Conservation (phyloP, 1,284 basidiomycete genomes). For the Ceratobasidium sp. region DNA sequence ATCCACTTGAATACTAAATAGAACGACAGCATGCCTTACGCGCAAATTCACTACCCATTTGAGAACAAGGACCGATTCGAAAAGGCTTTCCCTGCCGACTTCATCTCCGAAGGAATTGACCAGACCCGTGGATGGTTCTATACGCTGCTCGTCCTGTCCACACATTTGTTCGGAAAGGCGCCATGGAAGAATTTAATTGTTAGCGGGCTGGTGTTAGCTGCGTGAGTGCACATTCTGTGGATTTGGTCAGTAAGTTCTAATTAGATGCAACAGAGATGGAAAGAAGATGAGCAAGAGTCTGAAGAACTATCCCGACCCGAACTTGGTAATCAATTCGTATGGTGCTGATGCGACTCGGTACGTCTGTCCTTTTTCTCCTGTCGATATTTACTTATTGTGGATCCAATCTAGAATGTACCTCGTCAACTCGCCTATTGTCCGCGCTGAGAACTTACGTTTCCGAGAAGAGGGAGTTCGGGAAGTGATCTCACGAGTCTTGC, state of each 20-base stretch:
- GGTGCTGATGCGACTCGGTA: conserved; percentile 96
- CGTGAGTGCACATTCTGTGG: conserved; percentile 59
- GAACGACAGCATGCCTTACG: conserved; percentile 90
- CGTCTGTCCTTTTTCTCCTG: conserved; percentile 38
- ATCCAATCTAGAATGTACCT: conserved; percentile 84
- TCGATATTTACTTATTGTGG: conserved; percentile 4
- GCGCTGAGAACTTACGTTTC: conserved; percentile 97
- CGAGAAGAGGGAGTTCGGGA: conserved; percentile 98
- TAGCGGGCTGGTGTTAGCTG: conserved; percentile 93
- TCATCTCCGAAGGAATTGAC: conserved; percentile 96
- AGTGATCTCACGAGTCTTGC: conserved; percentile 91
- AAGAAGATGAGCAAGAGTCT: conserved; percentile 99
- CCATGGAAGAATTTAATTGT: conserved; percentile 99
- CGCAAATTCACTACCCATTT: conserved; percentile 97
- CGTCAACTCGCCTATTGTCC: conserved; percentile 98
- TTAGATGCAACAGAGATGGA: conserved; percentile 71
- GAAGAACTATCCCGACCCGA: conserved; percentile 98
- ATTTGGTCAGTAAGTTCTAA: neutral
- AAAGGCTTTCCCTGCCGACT: conserved; percentile 93
- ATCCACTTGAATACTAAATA: neutral
- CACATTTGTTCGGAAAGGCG: conserved; percentile 90
- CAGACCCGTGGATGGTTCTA: conserved; percentile 99
- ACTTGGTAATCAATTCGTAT: conserved; percentile 87
- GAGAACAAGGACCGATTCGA: conserved; percentile 93
- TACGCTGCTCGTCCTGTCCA: conserved; percentile 93